Conservation (phyloP, 768 basidiomycete genomes). For the Amanita fuliginea region DNA sequence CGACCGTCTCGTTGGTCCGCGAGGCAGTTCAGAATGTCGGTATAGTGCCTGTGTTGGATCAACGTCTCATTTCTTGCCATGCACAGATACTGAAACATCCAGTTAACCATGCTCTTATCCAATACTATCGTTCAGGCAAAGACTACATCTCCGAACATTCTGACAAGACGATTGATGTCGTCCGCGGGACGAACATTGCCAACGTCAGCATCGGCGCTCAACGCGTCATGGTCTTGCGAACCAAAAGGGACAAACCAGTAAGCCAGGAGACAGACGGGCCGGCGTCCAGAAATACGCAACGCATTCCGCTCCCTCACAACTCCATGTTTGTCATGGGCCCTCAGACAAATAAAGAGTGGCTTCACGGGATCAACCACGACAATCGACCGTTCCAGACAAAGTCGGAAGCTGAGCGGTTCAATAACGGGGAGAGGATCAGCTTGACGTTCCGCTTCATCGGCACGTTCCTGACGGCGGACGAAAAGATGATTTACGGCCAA, state of each 20-base stretch:
- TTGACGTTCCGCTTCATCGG: constrained; percentile 73
- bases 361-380: constrained; percentile 70
- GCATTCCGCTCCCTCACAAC: constrained; percentile 68
- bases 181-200: constrained; percentile 61
- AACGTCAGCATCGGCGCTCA: constrained; percentile 77
- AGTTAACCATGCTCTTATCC: constrained; percentile 78
- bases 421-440: constrained; percentile 62
- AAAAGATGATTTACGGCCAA: constrained; percentile 54
- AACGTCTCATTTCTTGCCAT: background rate
- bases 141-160: constrained; percentile 85
- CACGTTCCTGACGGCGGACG: constrained; percentile 52
- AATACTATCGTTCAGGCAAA: constrained; percentile 66
- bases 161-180: constrained; percentile 79
- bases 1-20: constrained; percentile 56
- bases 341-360: constrained; percentile 61
- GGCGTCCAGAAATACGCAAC: constrained; percentile 29
- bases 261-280: background rate
- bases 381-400: constrained; percentile 51
- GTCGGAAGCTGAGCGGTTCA: constrained; percentile 38
- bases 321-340: constrained; percentile 77
- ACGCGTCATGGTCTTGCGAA: constrained; percentile 63
- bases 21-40: constrained; percentile 44
- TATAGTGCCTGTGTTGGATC: background rate
- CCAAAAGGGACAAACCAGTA: constrained; percentile 43
- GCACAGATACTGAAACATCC: constrained; percentile 37